Evolutionary conservation across 139 green algal genomes (phyloP).

Genomic region (Micractinium sp.): DNA sequence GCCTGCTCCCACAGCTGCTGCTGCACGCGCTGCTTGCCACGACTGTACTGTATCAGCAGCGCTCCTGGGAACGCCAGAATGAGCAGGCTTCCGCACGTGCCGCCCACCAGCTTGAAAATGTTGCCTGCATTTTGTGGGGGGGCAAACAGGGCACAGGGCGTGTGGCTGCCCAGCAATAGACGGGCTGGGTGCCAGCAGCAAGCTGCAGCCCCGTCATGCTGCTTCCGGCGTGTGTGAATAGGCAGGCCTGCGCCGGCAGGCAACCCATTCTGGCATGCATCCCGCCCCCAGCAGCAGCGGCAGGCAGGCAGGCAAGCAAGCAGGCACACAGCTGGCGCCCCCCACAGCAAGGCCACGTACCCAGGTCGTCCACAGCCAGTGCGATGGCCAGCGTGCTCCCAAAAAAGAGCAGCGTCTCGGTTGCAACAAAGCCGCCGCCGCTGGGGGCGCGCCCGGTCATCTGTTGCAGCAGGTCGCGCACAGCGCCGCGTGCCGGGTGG

Average conservation of each 20-base stretch:
- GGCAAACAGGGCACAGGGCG: not conserved
- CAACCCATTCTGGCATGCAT: not conserved
- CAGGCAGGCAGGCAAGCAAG: not conserved
- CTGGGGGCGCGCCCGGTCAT: slow-evolving; percentile 9
- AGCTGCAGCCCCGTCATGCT: not conserved
- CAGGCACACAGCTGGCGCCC: not conserved
- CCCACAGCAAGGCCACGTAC: not conserved
- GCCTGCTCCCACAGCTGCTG: not conserved
- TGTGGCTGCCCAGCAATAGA: not conserved
- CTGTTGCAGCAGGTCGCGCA: slow-evolving; percentile 38
- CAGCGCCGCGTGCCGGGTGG: slow-evolving; percentile 57
- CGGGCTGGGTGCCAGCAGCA: not conserved
- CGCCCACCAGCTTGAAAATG: slow-evolving; percentile 73
- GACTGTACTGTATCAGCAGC: slow-evolving; percentile 46
- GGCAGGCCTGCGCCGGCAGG: not conserved
- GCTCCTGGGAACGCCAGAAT: slow-evolving; percentile 70
- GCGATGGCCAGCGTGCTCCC: slow-evolving; percentile 45
- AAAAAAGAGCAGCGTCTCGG: slow-evolving; percentile 50
- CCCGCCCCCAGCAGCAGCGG: not conserved
- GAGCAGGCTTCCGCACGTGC: slow-evolving; percentile 63
- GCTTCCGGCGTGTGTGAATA: not conserved
- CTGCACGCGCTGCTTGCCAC: not conserved
- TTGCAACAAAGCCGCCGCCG: slow-evolving; percentile 21
- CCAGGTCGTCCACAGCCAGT: slow-evolving; percentile 51
- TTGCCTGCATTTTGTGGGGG: slow-evolving; percentile 22